Base-by-base conservation (phyloP, 2,329 filamentous ascomycete species). In the Aureobasidium sp. region DNA sequence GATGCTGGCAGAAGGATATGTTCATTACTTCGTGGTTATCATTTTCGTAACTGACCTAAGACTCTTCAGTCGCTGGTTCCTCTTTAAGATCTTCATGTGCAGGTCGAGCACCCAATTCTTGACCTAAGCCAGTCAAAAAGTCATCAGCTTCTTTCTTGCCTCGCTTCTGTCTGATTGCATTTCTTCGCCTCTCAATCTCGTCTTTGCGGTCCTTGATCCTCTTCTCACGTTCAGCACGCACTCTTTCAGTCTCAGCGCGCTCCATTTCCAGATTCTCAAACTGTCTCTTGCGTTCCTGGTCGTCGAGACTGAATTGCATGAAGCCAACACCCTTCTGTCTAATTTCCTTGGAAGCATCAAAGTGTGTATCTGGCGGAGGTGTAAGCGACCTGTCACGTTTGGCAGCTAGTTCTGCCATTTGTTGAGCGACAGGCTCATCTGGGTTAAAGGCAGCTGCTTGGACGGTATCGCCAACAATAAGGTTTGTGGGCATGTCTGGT, bases 271-370 rank as follows among this genome's bases (percentile, higher is more conserved):
- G 77, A 48, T 80, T 82, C 67, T 84, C 81, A 90, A 97, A 96
- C 80, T 97, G 90, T 69, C 76, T 75, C 70, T 87, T 79, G 52
- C 83, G 75, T 66, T 80, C 79, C 66, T 83, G 85, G 70, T 88
- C 86, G 73, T 96, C 88, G 66, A 83, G 84, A 63, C 87, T 90
- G 72, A 99, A 97, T 62, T 88, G 86, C 77, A 91, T 97, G 76
- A 97, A 99, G 0, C 90, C 94, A 0, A 89, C 90, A 4, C 94
- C 94, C 69, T 94, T 93, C 48, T 85, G 90, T 64, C 94, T 81
- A 53, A 96, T 86, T 80, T 99, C 94, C 64, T 82, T 82, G 64
- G 84, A 83, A 1, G 90, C 90, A 73, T 97, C 89, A 75, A 97
- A 99, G 76, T 97, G 93, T 69, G 82, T 80, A 68, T 87, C 84